These are phyloP conservation scores for Aspergillus quadrilineatus DNA, from an alignment of 2,329 filamentous ascomycete genomes.

Conservation along the genomic window DNA sequence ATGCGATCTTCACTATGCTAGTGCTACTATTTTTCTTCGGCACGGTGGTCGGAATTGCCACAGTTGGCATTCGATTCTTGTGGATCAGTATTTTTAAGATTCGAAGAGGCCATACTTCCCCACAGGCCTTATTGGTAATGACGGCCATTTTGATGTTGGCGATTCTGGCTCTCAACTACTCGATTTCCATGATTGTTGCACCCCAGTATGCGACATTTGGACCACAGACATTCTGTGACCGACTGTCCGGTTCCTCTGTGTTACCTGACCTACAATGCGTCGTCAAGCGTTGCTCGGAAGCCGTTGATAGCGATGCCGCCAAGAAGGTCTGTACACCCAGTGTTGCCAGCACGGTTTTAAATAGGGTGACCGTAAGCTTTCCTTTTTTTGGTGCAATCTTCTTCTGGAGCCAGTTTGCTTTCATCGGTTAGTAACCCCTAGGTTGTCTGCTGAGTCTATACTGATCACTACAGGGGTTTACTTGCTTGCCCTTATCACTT, in stretches of 20 bases:
- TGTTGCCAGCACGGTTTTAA: constrained; percentile 88
- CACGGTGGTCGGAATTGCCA: constrained; percentile 80
- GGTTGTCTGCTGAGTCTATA: background rate
- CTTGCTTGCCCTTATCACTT: constrained; percentile 73
- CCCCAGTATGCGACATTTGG: constrained; percentile 95
- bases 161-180: constrained; percentile 88
- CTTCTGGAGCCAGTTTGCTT: constrained; percentile 95
- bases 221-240: constrained; percentile 89
- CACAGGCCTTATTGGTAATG: constrained; percentile 85
- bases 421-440: constrained; percentile 60
- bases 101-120: constrained; percentile 80
- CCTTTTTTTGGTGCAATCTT: constrained; percentile 90
- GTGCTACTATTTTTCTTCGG: constrained; percentile 85
- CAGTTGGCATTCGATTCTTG: constrained; percentile 89
- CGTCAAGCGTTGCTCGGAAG: constrained; percentile 79
- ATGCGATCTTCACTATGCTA: constrained; percentile 80
- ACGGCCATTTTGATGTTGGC: constrained; percentile 90
- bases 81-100: constrained; percentile 95
- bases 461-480: constrained; percentile 57
- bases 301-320: constrained; percentile 67
- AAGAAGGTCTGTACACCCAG: constrained; percentile 84
- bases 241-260: constrained; percentile 61
- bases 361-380: constrained; percentile 89
- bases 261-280: constrained; percentile 72
- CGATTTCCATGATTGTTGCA: constrained; percentile 87